A percentile compares a stretch with the other conserved stretches of the same genome.
These are phyloP conservation scores for Aristolochia californica DNA, from an alignment of 164 flowering plant genomes.

Conservation along the genomic window DNA sequence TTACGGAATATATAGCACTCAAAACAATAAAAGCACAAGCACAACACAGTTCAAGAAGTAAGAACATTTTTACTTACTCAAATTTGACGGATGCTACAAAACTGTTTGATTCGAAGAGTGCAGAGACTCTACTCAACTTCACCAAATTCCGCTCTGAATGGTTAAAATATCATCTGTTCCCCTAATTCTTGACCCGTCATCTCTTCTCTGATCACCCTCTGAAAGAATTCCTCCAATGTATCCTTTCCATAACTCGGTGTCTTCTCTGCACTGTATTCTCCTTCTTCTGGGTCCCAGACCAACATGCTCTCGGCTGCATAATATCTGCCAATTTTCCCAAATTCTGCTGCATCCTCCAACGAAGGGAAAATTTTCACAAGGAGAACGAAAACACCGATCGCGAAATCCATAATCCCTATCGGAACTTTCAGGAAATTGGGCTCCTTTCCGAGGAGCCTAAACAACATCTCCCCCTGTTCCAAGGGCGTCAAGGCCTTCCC, in stretches of 20 bases:
- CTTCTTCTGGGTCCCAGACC: conserved; percentile 68
- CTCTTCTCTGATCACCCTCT: conserved; percentile 69
- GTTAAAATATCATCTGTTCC: conserved; percentile 59
- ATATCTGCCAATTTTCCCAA: conserved; percentile 91
- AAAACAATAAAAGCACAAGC: too few relatives aligned
- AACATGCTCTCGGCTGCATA: conserved; percentile 94
- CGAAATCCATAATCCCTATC: conserved; percentile 82
- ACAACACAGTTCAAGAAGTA: too few relatives aligned
- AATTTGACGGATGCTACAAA: conserved; percentile 8
- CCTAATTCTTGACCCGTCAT: conserved; percentile 92
- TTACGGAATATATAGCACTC: too few relatives aligned
- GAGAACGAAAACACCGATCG: conserved; percentile 67
- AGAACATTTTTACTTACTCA: background rate
- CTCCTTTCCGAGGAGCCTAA: conserved; percentile 57
- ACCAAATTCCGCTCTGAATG: background rate
- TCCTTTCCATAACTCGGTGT: conserved; percentile 90
- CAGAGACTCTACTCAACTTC: too few relatives aligned
- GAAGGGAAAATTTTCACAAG: conserved; percentile 65
- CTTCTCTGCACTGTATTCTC: conserved; percentile 69
- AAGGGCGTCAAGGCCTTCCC: conserved; percentile 85
- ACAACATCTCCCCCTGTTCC: conserved; percentile 89
- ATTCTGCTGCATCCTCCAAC: conserved; percentile 86
- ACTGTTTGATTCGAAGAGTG: conserved; percentile 6
- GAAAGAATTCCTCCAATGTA: conserved; percentile 82
- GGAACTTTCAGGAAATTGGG: conserved; percentile 92